These are phyloP conservation scores for Ophiostoma piceae DNA, from an alignment of 2,329 filamentous ascomycete species.

Conservation along the genomic window DNA sequence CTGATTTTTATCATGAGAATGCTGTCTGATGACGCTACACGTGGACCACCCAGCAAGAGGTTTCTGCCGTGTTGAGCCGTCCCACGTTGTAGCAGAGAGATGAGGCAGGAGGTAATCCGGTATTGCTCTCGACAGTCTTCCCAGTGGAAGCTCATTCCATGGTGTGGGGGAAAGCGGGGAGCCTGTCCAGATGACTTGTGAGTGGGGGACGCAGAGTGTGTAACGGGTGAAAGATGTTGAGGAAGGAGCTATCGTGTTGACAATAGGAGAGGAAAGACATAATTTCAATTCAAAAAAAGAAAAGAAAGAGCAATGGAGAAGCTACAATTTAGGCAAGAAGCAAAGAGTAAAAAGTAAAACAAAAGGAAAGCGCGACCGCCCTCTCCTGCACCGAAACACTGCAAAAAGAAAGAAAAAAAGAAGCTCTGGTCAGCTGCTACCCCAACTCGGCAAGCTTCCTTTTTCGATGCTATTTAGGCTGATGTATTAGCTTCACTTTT, in stretches of 20 bases:
- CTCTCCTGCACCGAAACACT: not conserved
- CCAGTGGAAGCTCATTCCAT: not conserved
- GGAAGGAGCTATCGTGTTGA: not conserved
- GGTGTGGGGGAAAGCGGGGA: slow-evolving; percentile 7
- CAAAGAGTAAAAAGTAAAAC: not conserved
- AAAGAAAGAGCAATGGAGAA: not conserved
- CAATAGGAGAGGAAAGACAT: not conserved
- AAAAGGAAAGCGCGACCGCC: not conserved
- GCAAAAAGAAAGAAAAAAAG: not conserved
- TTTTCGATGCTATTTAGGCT: slow-evolving; percentile 2
- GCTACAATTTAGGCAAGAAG: slow-evolving; percentile 1
- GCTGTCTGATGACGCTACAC: not conserved
- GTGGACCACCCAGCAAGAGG: slow-evolving; percentile 2
- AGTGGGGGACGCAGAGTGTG: not conserved
- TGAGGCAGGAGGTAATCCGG: not conserved
- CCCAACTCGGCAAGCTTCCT: slow-evolving; percentile 9
- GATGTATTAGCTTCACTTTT: slow-evolving; percentile 13
- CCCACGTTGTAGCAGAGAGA: not conserved
- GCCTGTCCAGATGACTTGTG: not conserved
- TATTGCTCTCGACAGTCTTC: not conserved
- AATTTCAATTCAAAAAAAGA: not conserved
- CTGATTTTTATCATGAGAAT: not conserved
- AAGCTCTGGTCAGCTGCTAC: slow-evolving; percentile 2
- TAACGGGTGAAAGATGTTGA: not conserved
- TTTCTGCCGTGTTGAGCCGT: slow-evolving; percentile 6